A percentile compares a stretch with the other conserved stretches of the same genome.
These are phyloP conservation scores for Camellia japonica DNA, from an alignment of 148 eudicot species.

Conservation along the genomic window DNA sequence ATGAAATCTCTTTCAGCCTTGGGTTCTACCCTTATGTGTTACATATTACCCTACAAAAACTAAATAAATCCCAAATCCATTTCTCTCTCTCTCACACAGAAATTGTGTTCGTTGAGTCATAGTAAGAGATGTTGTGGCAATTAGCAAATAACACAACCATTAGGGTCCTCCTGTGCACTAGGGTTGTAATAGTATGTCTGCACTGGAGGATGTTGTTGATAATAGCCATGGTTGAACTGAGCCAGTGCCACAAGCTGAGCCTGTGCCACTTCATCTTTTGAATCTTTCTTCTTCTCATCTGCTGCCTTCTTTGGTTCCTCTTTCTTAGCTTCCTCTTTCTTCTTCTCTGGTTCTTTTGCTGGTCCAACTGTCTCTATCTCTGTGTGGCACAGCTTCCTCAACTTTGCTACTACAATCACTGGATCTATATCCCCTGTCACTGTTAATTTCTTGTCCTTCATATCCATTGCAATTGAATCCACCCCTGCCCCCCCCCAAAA, in stretches of 20 bases:
- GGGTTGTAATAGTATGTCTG: neutral
- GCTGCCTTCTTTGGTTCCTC: conserved; percentile 27
- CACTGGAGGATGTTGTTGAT: neutral
- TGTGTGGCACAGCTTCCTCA: conserved; percentile 45
- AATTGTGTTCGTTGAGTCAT: no score
- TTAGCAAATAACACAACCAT: conserved; percentile 55
- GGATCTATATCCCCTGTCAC: conserved; percentile 59
- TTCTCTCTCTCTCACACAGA: no score
- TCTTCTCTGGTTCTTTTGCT: conserved; percentile 37
- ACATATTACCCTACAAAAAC: no score
- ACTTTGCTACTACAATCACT: conserved; percentile 39
- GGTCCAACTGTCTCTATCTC: conserved; percentile 55
- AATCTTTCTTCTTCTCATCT: neutral
- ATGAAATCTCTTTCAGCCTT: no score
- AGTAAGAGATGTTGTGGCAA: neutral
- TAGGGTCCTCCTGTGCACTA: conserved; percentile 49
- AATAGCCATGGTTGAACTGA: conserved; percentile 11
- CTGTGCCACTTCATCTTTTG: neutral
- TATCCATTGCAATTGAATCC: conserved; percentile 61
- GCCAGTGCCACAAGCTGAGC: neutral
- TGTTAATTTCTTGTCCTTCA: conserved; percentile 54
- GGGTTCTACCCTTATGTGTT: no score
- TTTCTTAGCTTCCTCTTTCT: conserved; percentile 25
- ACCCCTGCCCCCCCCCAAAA: conserved; percentile 34
- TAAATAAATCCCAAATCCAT: no score